A percentile compares a stretch with the other conserved stretches of the same genome.
These are phyloP conservation scores for Draba incana DNA, from an alignment of 345 rosid genomes.

Conservation along the genomic window DNA sequence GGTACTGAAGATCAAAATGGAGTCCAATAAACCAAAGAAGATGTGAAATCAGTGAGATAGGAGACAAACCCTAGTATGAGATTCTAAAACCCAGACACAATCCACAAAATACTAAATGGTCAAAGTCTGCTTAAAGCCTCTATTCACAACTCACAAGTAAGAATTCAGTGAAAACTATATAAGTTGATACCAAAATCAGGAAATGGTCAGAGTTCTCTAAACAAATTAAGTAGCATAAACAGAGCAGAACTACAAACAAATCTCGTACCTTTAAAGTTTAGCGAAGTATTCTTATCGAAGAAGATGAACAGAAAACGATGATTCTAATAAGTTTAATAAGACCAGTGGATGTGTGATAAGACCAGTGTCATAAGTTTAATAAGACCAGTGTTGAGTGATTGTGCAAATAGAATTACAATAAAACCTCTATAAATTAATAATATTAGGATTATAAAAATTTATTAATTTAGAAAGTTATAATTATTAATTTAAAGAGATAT, in stretches of 20 bases:
- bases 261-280: neutral
- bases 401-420: no score
- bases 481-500: no score
- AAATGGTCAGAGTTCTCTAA: neutral
- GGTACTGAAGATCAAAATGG: neutral
- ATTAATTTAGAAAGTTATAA: no score
- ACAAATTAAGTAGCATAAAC: constrained; percentile 3
- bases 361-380: no score
- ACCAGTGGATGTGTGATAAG: no score
- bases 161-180: constrained; percentile 8
- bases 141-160: neutral
- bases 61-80: no score
- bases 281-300: neutral
- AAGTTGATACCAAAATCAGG: neutral
- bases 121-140: neutral
- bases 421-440: no score
- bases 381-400: no score
- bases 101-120: neutral
- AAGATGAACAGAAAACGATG: neutral
- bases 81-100: no score
- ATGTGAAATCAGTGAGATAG: no score
- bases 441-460: no score
- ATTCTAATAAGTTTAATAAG: no score
- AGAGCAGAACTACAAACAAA: neutral
- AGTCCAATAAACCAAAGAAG: neutral